phyloP scores from a whole-genome alignment of 2,329 filamentous ascomycete species.

The Venturia aucupariae region DNA sequence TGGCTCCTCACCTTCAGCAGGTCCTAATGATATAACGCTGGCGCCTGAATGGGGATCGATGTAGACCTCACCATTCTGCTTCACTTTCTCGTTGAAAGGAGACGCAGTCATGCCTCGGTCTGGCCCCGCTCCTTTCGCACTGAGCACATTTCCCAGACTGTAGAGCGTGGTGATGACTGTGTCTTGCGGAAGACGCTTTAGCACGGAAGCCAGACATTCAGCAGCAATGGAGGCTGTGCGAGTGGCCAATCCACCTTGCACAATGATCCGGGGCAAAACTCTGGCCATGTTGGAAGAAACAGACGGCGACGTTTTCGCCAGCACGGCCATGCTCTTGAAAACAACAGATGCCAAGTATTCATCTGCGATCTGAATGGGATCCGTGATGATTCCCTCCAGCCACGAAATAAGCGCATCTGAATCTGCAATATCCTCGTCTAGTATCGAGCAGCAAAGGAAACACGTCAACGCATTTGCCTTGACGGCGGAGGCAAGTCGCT shows the following conservation, averaged over 20 bases:
- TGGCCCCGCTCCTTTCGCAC: slow-evolving; percentile 49
- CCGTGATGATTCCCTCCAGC: slow-evolving; percentile 74
- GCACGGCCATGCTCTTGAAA: slow-evolving; percentile 70
- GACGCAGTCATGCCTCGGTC: slow-evolving; percentile 40
- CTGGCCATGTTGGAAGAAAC: slow-evolving; percentile 69
- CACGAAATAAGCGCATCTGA: slow-evolving; percentile 69
- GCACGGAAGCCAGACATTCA: slow-evolving; percentile 70
- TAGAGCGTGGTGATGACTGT: slow-evolving; percentile 92
- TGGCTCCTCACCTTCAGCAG: slow-evolving; percentile 69
- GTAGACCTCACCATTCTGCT: slow-evolving; percentile 25
- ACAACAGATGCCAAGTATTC: slow-evolving; percentile 66
- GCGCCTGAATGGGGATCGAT: slow-evolving; percentile 35
- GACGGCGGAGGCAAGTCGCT: slow-evolving; percentile 74
- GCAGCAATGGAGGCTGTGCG: slow-evolving; percentile 68
- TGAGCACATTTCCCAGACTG: slow-evolving; percentile 90
- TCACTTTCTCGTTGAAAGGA: slow-evolving; percentile 34
- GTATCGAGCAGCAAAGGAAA: slow-evolving; percentile 74
- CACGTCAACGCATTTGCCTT: slow-evolving; percentile 74
- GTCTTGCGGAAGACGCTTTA: slow-evolving; percentile 80
- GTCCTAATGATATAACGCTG: slow-evolving; percentile 70
- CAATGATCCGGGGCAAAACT: slow-evolving; percentile 75
- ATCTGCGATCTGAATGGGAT: slow-evolving; percentile 75
- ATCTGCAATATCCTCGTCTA: slow-evolving; percentile 75
- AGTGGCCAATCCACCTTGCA: slow-evolving; percentile 66
- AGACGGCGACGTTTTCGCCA: slow-evolving; percentile 64